Conservation (phyloP, 1,284 basidiomycete genomes). For the Austroboletus olivaceoglutinosus region DNA sequence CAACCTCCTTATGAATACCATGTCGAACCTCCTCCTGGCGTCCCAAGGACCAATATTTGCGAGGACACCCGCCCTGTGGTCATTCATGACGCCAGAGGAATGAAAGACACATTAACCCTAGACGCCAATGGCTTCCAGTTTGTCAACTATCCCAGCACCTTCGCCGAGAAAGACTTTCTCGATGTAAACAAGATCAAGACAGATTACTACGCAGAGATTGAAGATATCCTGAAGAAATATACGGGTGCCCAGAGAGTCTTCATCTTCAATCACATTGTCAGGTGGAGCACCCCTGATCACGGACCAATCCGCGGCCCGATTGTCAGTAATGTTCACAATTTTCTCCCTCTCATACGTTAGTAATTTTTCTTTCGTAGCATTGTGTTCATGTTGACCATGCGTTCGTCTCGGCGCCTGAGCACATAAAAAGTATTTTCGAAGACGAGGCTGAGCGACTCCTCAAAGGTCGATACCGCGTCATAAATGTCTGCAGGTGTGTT, state of each 20-base stretch:
- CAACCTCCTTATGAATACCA: no score
- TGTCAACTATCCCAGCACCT: conserved; percentile 28
- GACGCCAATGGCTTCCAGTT: conserved; percentile 46
- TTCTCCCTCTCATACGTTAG: background rate
- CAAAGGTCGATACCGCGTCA: conserved; percentile 47
- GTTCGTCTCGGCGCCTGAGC: no score
- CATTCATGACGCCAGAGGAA: conserved; percentile 30
- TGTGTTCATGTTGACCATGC: conserved; percentile 41
- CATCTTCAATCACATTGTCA: conserved; percentile 48
- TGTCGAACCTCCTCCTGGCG: no score
- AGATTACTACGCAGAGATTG: conserved; percentile 40
- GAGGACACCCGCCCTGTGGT: no score
- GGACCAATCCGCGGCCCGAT: conserved; percentile 35
- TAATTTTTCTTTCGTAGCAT: conserved; percentile 2
- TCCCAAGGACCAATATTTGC: conserved; percentile 12
- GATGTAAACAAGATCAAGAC: conserved; percentile 40
- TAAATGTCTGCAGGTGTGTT: conserved; percentile 50
- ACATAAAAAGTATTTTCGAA: no score
- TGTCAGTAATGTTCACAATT: conserved; percentile 27
- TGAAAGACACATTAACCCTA: conserved; percentile 33
- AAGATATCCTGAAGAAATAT: conserved; percentile 42
- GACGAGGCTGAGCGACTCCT: conserved; percentile 40
- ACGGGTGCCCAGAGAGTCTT: conserved; percentile 41
- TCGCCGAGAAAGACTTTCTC: conserved; percentile 39
- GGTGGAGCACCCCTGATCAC: no score